phyloP scores from a whole-genome alignment of 495 filamentous ascomycete genomes.

The Rhizodiscina lignyota region DNA sequence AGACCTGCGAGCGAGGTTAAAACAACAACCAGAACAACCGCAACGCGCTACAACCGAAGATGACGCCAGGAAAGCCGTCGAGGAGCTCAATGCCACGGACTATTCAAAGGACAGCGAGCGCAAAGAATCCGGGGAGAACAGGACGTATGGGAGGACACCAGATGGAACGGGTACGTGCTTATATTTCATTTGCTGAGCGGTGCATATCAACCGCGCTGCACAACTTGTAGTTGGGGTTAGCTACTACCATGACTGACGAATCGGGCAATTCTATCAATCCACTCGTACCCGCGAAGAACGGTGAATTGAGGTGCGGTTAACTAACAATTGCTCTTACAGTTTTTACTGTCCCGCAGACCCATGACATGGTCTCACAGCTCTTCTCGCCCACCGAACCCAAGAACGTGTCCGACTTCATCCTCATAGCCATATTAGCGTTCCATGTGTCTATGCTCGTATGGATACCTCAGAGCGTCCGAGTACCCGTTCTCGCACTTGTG shows the following conservation, averaged over 20 bases:
- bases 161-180: conserved; percentile 69
- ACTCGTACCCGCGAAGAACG: conserved; percentile 1
- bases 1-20: not conserved
- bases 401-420: conserved; percentile 69
- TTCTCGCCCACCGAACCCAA: conserved; percentile 91
- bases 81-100: not conserved
- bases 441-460: conserved; percentile 57
- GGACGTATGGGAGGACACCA: conserved; percentile 79
- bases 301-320: too few relatives aligned
- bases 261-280: not conserved
- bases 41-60: not conserved
- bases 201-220: too few relatives aligned
- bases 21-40: not conserved
- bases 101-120: not conserved
- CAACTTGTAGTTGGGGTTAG: not conserved
- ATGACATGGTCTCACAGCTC: conserved; percentile 97
- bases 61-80: not conserved
- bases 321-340: conserved; percentile 48
- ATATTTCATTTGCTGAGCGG: too few relatives aligned
- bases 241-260: not conserved
- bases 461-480: conserved; percentile 47
- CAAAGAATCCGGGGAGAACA: too few relatives aligned
- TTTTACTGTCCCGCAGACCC: conserved; percentile 88
- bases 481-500: conserved; percentile 59
- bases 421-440: conserved; percentile 61